Base-by-base conservation (phyloP, 2,329 filamentous ascomycete genomes). In the Colletotrichum sp. region DNA sequence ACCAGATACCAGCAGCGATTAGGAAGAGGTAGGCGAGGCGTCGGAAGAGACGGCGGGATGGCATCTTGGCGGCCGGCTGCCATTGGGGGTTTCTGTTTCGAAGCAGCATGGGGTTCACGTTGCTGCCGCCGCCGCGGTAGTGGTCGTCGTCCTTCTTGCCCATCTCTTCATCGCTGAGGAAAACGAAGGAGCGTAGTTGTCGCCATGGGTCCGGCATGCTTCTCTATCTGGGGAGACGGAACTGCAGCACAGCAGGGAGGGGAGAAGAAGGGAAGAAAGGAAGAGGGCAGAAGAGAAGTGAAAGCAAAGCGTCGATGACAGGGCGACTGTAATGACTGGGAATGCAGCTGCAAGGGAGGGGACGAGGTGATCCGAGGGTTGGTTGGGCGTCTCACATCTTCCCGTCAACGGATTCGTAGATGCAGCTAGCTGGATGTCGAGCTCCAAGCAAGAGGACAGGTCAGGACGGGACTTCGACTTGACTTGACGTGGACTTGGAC, bases 141-240 rank as follows among this genome's bases (percentile, higher is more conserved):
- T 87, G 85, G 81, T 92, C 90, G 81, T 92, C 90, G 81, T 92
- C 87, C 83, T 91, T 92, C 83, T 92, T 92, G 67, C 87, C 88
- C 81, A 90, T 84, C 78, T 90, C 89, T 78, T 90, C 89, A 78
- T 91, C 87, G 79, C 84, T 87, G 74, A 87, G 81, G 82, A 89
- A 90, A 69, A 89, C 81, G 74, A 85, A 82, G 63, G 81, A 80
- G 71, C 79, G 74, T 63, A 82, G 77, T 76, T 81, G 82, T 61
- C 81, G 80, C 76, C 82, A 81, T 52, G 77, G 71, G 70, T 78
- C 79, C 77, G 83, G 83, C 86, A 89, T 88, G 75, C 71, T 77
- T 68, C 63, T 74, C 58, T 65, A 36, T 30, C 48, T 61, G 18
- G 26, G 21, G 52, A 24, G 61, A 59, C 34, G 59, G 32, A 59